A percentile compares a stretch with the other conserved stretches of the same genome.
phyloP scores from a whole-genome alignment of 2,329 filamentous ascomycete genomes.

The Byssochlamys sp. region DNA sequence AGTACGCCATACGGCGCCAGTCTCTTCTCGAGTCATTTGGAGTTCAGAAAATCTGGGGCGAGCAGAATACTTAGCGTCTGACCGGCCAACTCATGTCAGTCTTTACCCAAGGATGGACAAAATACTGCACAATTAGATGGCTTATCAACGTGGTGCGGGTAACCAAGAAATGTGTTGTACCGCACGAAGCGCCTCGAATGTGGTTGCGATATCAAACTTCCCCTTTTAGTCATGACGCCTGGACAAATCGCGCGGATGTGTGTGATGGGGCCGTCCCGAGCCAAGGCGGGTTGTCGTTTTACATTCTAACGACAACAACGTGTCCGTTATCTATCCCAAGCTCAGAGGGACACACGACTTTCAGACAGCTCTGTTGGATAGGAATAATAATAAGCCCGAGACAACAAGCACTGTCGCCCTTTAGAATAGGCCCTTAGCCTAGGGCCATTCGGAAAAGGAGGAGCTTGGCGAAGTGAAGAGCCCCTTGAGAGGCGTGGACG shows the following conservation, averaged over 20 bases:
- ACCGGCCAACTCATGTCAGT: not conserved
- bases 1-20: not conserved
- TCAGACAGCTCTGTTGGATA: conserved; percentile 4
- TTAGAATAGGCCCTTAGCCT: not conserved
- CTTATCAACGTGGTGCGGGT: not conserved
- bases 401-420: not conserved
- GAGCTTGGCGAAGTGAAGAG: not conserved
- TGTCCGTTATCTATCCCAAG: not conserved
- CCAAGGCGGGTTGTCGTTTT: not conserved
- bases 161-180: not conserved
- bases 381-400: not conserved
- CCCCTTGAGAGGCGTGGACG: conserved; percentile 4
- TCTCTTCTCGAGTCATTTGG: not conserved
- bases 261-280: not conserved
- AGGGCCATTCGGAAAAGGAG: not conserved
- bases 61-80: not conserved
- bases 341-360: not conserved
- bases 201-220: not conserved
- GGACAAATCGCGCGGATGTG: not conserved
- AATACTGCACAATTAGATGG: not conserved
- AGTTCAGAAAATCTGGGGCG: not conserved
- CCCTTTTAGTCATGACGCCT: not conserved
- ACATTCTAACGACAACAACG: not conserved
- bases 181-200: not conserved
- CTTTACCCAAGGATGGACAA: not conserved